Evolutionary conservation across 768 basidiomycete genomes (phyloP), one percentile per base, ranked within the genome.

Genomic region (Agrocybe chaxingu): DNA sequence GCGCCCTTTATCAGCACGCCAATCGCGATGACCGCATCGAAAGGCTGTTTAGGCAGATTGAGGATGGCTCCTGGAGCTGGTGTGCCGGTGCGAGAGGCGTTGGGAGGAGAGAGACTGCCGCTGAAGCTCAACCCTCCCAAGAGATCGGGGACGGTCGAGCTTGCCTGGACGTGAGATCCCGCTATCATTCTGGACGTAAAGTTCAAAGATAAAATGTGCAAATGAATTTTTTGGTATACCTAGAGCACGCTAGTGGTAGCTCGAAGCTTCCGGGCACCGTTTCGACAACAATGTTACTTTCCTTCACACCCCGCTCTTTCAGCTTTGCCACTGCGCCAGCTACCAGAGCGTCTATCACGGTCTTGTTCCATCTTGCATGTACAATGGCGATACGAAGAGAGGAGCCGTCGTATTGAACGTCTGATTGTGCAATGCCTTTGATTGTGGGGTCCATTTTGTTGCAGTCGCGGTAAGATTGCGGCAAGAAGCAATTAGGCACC

Each of bases 1-100:
- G 84, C 77, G 46, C 97, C 96, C 67, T 99, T 99, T 77, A 99
- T 97, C 65, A 99, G 85, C 34, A 96, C 93, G 10, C 97, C 97
- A 62, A 98, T 92, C 47, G 97, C 94, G 66, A 99, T 96, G 56
- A 97, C 85, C 10, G 94, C 97, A 66, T 96, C 88, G 59, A 98
- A 98, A 0, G 96, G 87, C 48, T 78, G 75, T 37, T 80, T 77
- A 35, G 77, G 70, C 56, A 70, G 72, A 32, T 57, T 47, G 11
- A 67, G 54, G 47, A 62, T 48, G 18, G 56, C 58, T 19, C 72
- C 63, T 2, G 82, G 70, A 11, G 79, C 72, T 11, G 82, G 78
- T 12, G 84, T 80, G 16, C 71, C 71, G 18, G 81, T 71, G 50
- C 79, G 77, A 54, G 85, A 79, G 29, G 64, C 45, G 42, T 63